phyloP scores from a whole-genome alignment of 2,329 filamentous ascomycete species.

The Pseudogymnoascus sp. region DNA sequence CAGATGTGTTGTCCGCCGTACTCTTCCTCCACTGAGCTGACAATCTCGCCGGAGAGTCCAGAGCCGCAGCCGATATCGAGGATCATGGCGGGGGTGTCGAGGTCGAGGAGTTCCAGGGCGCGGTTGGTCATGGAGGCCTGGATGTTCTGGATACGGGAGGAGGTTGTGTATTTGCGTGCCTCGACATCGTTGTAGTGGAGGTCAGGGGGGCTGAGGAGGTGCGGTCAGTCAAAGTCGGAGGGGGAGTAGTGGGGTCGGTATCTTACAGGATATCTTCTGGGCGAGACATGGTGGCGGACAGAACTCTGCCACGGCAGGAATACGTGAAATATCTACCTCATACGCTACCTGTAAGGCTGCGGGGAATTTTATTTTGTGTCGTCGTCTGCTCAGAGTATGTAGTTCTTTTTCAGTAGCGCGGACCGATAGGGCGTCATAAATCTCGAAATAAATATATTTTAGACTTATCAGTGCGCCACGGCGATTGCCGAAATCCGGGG shows the following conservation, averaged over 20 bases:
- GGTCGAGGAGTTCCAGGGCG: slow-evolving; percentile 82
- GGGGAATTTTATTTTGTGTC: not conserved
- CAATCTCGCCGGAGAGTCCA: slow-evolving; percentile 87
- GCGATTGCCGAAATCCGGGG: slow-evolving; percentile 5
- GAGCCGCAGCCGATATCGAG: slow-evolving; percentile 96
- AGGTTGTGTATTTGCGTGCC: slow-evolving; percentile 95
- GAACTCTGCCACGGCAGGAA: slow-evolving; percentile 19
- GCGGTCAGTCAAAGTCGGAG: slow-evolving; percentile 19
- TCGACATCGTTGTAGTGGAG: slow-evolving; percentile 96
- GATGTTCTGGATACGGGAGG: slow-evolving; percentile 89
- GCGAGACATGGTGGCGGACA: slow-evolving; percentile 68
- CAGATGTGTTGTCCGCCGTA: slow-evolving; percentile 84
- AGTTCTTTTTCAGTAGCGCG: not conserved
- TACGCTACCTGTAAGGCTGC: not conserved
- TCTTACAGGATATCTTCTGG: slow-evolving; percentile 87
- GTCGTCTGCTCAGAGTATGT: not conserved
- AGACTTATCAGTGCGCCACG: slow-evolving; percentile 7
- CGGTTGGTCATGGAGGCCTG: slow-evolving; percentile 91
- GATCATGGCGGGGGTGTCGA: slow-evolving; percentile 72
- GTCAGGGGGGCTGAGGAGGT: slow-evolving; percentile 65
- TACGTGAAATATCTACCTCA: not conserved
- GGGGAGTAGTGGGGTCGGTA: slow-evolving; percentile 12
- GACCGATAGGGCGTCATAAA: slow-evolving; percentile 2
- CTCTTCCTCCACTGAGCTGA: slow-evolving; percentile 60
- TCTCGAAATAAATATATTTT: slow-evolving; percentile 8